Evolutionary conservation across 2,329 filamentous ascomycete genomes (phyloP), one percentile per base, ranked within the genome.

Genomic region (Penicillium sp.): DNA sequence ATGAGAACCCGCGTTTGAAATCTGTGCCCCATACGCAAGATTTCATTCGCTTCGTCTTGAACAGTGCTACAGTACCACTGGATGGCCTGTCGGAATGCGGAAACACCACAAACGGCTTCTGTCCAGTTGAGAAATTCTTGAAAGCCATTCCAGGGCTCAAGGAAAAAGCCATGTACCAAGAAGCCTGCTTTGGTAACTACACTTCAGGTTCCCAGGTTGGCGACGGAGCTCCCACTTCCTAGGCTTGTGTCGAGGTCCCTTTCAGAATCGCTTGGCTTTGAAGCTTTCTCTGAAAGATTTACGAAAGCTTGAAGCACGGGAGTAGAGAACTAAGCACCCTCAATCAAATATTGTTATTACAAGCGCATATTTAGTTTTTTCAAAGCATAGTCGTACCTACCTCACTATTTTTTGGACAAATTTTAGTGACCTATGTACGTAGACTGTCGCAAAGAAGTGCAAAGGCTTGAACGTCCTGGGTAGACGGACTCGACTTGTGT

Each of bases 41-140:
- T 4, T 64, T 61, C 38, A 62, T 67, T 32, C 60, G 64, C 1
- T 66, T 66, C 27, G 47, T 67, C 45, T 39, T 67, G 38, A 67
- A 67, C 33, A 56, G 53, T 28, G 53, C 61, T 0, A 62, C 65
- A 0, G 28, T 67, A 6, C 62, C 65, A 6, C 37, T 66, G 13
- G 46, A 59, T 6, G 65, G 64, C 1, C 43, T 66, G n/a, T 26
- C 47, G 26, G 59, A 58, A 2, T 66, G 65, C 26, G 56, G 61
- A 32, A 29, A 42, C 5, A 47, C 55, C 1, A 49, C 43, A 13
- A 64, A 64, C 47, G 64, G 64, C 3, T 66, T 67, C 49, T 66
- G 65, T 45, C 34, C 41, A 0, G 49, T 67, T 3, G 47, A 57
- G n/a, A 51, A 53, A 3, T 66, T 67, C 40, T 29, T 66, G 39